Evolutionary conservation across 2,329 filamentous ascomycete genomes (phyloP).

Genomic region (Calonectria naviculata): DNA sequence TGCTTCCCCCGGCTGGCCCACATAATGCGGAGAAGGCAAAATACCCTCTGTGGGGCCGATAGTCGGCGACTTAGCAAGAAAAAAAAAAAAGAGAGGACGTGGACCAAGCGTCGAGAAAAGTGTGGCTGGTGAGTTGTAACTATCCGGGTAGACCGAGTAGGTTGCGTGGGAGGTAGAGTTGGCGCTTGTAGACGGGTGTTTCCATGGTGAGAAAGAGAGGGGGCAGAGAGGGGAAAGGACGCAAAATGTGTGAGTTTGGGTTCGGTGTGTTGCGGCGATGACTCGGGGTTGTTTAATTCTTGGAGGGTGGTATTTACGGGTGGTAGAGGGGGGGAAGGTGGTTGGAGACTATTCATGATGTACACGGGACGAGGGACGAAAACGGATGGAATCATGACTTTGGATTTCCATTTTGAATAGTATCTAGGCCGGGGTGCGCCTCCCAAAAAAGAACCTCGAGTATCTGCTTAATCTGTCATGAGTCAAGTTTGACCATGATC

Average conservation of each 20-base stretch:
- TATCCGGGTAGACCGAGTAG: neutral
- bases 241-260: neutral
- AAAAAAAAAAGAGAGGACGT: neutral
- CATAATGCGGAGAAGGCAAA: constrained; percentile 26
- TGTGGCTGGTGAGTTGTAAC: neutral
- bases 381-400: neutral
- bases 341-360: neutral
- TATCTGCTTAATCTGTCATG: neutral
- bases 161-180: neutral
- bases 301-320: neutral
- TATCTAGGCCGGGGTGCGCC: neutral
- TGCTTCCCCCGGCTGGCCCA: constrained; percentile 18
- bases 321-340: neutral
- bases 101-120: neutral
- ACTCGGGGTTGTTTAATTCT: neutral
- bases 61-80: neutral
- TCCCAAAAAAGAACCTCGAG: neutral
- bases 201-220: neutral
- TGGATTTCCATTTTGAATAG: neutral
- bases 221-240: neutral
- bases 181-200: neutral
- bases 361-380: neutral
- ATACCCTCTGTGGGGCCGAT: neutral
- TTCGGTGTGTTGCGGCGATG: constrained; percentile 1
- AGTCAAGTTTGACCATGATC: neutral